Evolutionary conservation across 768 basidiomycete genomes (phyloP).

Genomic region (Neoboletus magnificus): DNA sequence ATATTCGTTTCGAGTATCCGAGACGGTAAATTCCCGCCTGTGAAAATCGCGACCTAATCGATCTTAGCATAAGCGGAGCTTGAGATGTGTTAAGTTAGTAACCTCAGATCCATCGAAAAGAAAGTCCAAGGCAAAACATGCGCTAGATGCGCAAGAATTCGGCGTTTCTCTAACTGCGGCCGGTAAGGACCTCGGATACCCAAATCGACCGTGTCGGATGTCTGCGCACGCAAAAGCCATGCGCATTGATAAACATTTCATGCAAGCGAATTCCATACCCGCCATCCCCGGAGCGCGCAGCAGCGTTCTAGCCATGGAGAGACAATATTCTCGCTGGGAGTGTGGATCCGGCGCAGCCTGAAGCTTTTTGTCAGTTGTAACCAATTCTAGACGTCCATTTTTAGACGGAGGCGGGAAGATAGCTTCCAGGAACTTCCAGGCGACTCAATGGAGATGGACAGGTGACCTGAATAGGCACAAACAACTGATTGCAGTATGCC

Average conservation of each 20-base stretch:
- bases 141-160: not conserved
- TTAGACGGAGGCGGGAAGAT: not conserved
- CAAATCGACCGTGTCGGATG: too few relatives aligned
- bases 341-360: not conserved
- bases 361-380: not conserved
- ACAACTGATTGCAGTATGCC: not conserved
- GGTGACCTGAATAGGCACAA: not conserved
- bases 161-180: not conserved
- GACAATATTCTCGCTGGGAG: not conserved
- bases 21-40: constrained; percentile 7
- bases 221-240: too few relatives aligned
- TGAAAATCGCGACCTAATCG: constrained; percentile 11
- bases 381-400: not conserved
- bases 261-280: not conserved
- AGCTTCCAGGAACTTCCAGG: not conserved
- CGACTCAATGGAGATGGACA: not conserved
- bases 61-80: constrained; percentile 13
- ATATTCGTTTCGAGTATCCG: constrained; percentile 10
- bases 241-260: not conserved
- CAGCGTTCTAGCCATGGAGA: not conserved
- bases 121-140: not conserved
- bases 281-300: not conserved
- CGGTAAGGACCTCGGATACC: constrained; percentile 6
- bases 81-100: not conserved
- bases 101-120: too few relatives aligned